These are phyloP conservation scores for Suhomyces bolitotheri DNA, from an alignment of 1,139 yeast genomes.

Conservation along the genomic window DNA sequence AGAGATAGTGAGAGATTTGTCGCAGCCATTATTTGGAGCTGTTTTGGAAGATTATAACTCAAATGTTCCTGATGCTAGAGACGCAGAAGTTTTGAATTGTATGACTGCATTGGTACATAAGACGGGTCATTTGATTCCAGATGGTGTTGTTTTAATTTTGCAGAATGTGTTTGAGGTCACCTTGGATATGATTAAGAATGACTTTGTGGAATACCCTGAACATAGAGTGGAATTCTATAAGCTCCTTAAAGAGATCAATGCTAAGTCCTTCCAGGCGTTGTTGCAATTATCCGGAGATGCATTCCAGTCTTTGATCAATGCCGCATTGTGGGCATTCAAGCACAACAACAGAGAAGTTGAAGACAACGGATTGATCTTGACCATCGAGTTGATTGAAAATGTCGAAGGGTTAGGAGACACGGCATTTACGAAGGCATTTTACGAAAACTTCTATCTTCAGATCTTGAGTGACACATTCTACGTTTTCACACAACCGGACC, in stretches of 20 bases:
- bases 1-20: slow-evolving; percentile 79
- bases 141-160: slow-evolving; percentile 82
- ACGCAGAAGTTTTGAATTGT: slow-evolving; percentile 95
- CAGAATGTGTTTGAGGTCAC: slow-evolving; percentile 95
- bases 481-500: slow-evolving; percentile 95
- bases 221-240: slow-evolving; percentile 96
- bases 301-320: slow-evolving; percentile 86
- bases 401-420: slow-evolving; percentile 77
- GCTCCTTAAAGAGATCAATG: slow-evolving; percentile 80
- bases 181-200: slow-evolving; percentile 90
- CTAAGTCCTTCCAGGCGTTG: slow-evolving; percentile 82
- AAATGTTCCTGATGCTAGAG: slow-evolving; percentile 95
- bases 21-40: slow-evolving; percentile 81
- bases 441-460: slow-evolving; percentile 83
- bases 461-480: slow-evolving; percentile 89
- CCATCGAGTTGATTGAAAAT: slow-evolving; percentile 78
- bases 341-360: slow-evolving; percentile 96
- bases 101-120: slow-evolving; percentile 86
- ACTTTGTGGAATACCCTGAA: slow-evolving; percentile 95
- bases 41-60: slow-evolving; percentile 86
- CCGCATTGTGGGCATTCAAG: slow-evolving; percentile 97
- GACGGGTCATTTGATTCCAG: slow-evolving; percentile 87
- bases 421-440: slow-evolving; percentile 82
- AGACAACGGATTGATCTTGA: slow-evolving; percentile 80
- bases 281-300: slow-evolving; percentile 89